Evolutionary conservation across 139 green algal species (phyloP).

Genomic region (Zygnema cylindricum): DNA sequence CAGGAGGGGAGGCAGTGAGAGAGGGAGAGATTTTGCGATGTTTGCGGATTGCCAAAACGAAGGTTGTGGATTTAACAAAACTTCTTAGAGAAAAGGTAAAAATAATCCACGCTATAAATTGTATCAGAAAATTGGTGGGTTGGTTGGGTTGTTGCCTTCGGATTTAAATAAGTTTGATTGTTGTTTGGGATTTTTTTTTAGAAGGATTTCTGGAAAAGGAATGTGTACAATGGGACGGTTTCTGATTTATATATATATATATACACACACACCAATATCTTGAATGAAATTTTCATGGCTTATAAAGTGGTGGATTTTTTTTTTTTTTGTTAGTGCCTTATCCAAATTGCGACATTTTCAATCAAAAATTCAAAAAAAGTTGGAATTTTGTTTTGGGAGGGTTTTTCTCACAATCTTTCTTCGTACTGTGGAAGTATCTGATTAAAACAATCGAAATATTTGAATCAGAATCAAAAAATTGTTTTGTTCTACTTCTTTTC

Average conservation of each 20-base stretch:
- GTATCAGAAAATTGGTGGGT: slow-evolving; percentile 5
- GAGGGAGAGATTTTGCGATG: slow-evolving; percentile 41
- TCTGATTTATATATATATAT: neutral
- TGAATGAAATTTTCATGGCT: no score
- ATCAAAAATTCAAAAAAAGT: no score
- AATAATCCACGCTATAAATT: neutral
- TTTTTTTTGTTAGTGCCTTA: no score
- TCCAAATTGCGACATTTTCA: no score
- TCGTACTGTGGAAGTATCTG: neutral
- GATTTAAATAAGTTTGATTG: neutral
- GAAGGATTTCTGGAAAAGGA: neutral
- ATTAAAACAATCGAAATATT: neutral
- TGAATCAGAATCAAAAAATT: neutral
- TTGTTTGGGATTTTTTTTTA: neutral
- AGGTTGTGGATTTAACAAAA: slow-evolving; percentile 33
- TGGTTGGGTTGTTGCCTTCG: neutral
- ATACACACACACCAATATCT: neutral
- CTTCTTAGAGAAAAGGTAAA: slow-evolving; percentile 7
- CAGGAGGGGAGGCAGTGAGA: slow-evolving; percentile 70
- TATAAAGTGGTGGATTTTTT: no score
- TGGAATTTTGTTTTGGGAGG: no score
- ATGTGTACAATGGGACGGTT: neutral
- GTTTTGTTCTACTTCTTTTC: neutral
- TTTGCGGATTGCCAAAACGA: slow-evolving; percentile 33
- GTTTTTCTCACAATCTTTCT: neutral